Evolutionary conservation across 2,329 filamentous ascomycete species (phyloP).

Genomic region (Colletotrichum sp.): DNA sequence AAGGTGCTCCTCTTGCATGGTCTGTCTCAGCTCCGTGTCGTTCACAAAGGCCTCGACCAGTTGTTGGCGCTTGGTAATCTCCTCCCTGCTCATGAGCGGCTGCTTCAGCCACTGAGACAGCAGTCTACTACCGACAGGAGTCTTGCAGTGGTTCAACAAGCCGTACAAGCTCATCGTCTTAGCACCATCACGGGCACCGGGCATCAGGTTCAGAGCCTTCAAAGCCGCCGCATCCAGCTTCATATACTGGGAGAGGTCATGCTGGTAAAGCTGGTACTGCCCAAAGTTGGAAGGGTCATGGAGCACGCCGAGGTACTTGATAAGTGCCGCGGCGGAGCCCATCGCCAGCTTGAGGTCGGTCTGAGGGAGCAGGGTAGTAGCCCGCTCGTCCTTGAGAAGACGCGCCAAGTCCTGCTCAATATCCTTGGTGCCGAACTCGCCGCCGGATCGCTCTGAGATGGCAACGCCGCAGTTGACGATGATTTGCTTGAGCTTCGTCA

Average conservation of each 20-base stretch:
- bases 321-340: conserved; percentile 90
- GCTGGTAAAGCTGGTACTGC: conserved; percentile 96
- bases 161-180: conserved; percentile 98
- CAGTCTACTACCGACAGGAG: conserved; percentile 86
- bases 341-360: conserved; percentile 95
- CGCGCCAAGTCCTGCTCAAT: conserved; percentile 94
- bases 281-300: conserved; percentile 95
- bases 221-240: conserved; percentile 94
- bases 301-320: conserved; percentile 91
- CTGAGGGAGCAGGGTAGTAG: conserved; percentile 79
- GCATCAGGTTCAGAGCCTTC: conserved; percentile 96
- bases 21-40: conserved; percentile 92
- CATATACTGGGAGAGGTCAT: conserved; percentile 97
- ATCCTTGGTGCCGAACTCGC: conserved; percentile 86
- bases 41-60: conserved; percentile 93
- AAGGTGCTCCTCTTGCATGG: conserved; percentile 95
- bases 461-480: conserved; percentile 92
- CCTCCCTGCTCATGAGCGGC: conserved; percentile 86
- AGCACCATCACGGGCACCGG: conserved; percentile 89
- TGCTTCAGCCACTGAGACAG: conserved; percentile 98
- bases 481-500: conserved; percentile 86
- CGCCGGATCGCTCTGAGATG: conserved; percentile 76
- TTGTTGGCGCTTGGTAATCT: conserved; percentile 91
- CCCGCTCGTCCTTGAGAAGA: conserved; percentile 84
- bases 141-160: conserved; percentile 96